Percentiles rank a stretch among this genome's conserved stretches.
These are phyloP conservation scores for Spergularia azorica DNA, from an alignment of 179 eudicot species.

Conservation along the genomic window DNA sequence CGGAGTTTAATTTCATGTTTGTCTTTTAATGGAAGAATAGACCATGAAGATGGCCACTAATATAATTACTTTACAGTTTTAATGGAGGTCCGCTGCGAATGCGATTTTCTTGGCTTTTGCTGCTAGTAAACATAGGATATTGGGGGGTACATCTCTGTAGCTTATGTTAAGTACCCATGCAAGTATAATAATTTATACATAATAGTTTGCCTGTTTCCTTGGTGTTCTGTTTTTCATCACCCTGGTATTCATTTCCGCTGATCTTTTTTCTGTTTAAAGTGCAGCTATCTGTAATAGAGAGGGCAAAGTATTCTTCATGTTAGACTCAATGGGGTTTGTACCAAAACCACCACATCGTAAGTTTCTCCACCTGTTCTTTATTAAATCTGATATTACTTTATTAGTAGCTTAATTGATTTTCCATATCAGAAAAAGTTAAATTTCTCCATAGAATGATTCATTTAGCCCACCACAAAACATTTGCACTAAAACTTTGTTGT, in stretches of 20 bases:
- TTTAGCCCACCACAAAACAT: too few relatives aligned
- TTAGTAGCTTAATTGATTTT: neutral
- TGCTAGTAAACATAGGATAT: neutral
- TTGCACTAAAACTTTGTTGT: too few relatives aligned
- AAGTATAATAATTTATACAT: neutral
- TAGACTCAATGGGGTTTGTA: conserved; percentile 83
- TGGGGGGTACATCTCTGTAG: neutral
- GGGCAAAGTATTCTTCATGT: conserved; percentile 67
- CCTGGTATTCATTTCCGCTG: conserved; percentile 7
- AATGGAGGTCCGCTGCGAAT: too few relatives aligned
- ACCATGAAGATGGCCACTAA: too few relatives aligned
- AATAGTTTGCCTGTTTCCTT: neutral
- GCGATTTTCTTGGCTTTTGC: neutral
- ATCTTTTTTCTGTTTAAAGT: conserved; percentile 37
- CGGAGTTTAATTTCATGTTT: neutral
- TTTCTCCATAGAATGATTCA: too few relatives aligned
- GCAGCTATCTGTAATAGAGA: conserved; percentile 94
- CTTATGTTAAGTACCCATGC: neutral
- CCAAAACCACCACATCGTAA: conserved; percentile 87
- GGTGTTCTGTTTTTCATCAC: neutral
- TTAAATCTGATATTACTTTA: neutral
- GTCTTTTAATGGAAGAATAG: neutral
- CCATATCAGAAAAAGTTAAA: neutral
- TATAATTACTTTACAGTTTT: too few relatives aligned
- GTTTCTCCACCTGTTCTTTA: conserved; percentile 25